A percentile compares a stretch with the other conserved stretches of the same genome.
These are phyloP conservation scores for Clathrospora elynae DNA, from an alignment of 2,329 filamentous ascomycete species.

Conservation along the genomic window DNA sequence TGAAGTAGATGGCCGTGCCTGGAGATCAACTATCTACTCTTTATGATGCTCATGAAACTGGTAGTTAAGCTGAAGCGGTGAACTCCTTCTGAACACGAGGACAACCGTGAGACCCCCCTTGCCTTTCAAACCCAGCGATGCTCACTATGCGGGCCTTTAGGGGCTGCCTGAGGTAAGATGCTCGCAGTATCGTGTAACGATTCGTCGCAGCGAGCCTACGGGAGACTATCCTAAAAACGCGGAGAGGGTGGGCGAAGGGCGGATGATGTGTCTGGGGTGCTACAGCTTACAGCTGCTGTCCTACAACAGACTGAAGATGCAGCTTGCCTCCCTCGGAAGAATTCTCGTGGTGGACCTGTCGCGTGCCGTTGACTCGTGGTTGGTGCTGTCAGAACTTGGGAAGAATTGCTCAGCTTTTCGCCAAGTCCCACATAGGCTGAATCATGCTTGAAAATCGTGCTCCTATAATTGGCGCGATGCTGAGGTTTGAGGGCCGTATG, in stretches of 20 bases:
- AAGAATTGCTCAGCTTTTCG: conserved; percentile 3
- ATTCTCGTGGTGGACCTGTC: conserved; percentile 2
- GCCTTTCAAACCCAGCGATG: conserved; percentile 3
- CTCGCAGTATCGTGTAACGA: conserved; percentile 8
- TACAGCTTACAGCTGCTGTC: conserved; percentile 6
- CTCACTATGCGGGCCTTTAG: conserved; percentile 3
- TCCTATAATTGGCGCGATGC: no score
- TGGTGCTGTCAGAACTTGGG: conserved; percentile 6
- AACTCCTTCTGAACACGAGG: conserved; percentile 15
- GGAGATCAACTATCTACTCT: conserved; percentile 12
- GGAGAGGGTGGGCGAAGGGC: conserved; percentile 1
- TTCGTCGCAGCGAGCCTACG: conserved; percentile 8
- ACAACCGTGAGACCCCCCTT: conserved; percentile 12
- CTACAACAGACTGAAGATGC: background rate
- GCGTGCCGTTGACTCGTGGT: conserved; percentile 9
- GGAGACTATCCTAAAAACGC: background rate
- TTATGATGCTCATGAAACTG: conserved; percentile 8
- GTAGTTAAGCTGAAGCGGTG: conserved; percentile 18
- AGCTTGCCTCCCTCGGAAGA: conserved; percentile 1
- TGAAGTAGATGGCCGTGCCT: conserved; percentile 13
- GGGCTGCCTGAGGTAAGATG: conserved; percentile 16
- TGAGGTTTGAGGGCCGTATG: no score
- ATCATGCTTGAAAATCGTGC: background rate
- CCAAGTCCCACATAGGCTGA: conserved; percentile 1
- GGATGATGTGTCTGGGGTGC: conserved; percentile 11